These are phyloP conservation scores for Cicer chorassanicum DNA, from an alignment of 306 rosid genomes.

Conservation along the genomic window DNA sequence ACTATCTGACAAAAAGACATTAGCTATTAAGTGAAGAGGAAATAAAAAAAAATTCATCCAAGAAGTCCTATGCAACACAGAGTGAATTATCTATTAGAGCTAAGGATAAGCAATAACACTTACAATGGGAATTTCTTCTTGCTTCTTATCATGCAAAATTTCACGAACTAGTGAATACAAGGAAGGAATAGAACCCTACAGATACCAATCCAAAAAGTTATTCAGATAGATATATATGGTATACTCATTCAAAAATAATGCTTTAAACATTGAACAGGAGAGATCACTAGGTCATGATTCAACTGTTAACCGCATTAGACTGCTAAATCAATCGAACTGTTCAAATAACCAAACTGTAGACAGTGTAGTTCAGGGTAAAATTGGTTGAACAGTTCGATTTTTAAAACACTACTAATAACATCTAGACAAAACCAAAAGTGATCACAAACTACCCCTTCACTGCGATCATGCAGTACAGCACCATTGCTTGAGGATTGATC, in stretches of 20 bases:
- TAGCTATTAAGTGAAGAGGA: neutral
- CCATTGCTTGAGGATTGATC: constrained; percentile 54
- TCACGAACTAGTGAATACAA: constrained; percentile 66
- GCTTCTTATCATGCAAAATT: constrained; percentile 65
- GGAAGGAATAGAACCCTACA: constrained; percentile 68
- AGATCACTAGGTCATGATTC: neutral
- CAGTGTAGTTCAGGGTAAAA: neutral
- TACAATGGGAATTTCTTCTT: constrained; percentile 83
- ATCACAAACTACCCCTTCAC: constrained; percentile 76
- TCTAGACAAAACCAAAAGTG: constrained; percentile 6
- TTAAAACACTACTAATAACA: neutral
- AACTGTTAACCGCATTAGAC: neutral
- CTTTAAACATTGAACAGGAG: neutral
- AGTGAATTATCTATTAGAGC: neutral
- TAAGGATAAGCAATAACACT: constrained; percentile 44
- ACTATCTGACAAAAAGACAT: constrained; percentile 61
- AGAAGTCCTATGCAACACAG: neutral
- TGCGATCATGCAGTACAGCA: constrained; percentile 45
- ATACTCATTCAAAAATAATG: constrained; percentile 1
- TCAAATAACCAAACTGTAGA: neutral
- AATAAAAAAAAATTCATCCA: neutral
- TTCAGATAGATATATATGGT: constrained; percentile 6
- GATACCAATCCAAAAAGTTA: constrained; percentile 39
- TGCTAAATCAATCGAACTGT: neutral
- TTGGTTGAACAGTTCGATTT: neutral